Evolutionary conservation across 2,329 filamentous ascomycete species (phyloP), one percentile per base, ranked within the genome.

Genomic region (Calycina herbarum): DNA sequence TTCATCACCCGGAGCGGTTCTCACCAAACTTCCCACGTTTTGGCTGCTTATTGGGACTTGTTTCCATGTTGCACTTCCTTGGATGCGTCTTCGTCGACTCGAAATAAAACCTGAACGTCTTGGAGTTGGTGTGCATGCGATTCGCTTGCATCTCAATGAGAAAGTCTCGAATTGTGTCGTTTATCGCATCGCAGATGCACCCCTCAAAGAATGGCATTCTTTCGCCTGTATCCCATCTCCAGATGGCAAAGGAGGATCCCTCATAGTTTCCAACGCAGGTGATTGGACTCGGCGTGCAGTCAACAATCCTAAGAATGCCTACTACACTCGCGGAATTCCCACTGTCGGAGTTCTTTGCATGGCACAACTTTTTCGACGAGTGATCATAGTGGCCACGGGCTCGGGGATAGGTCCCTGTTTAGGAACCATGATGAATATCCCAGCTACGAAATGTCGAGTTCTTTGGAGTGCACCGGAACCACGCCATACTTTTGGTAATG

Each of bases 241-340:
- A 4, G 24, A 48, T 40, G 57, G 31, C 7, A 38, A 63, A 1
- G 81, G 80, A n/a, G 86, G 83, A 73, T 85, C 82, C 2, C 76
- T 84, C n/a, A 76, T 87, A 56, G 78, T 87, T 42, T 85, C 83
- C 59, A 82, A 82, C 66, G 84, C 83, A 15, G 85, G 85, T 6
- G 85, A 87, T 73, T 88, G 85, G 84, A 88, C 85, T 1, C 73
- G 76, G 8, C 77, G 79, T 58, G 79, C 82, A 51, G 86, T 87
- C 75, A 75, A 79, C 59, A 77, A 81, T 57, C 85, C 83, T 1
- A 82, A 83, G 5, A 78, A 76, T 1, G 76, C 80, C 58, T 78
- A 87, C 60, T 87, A 83, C 80, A 80, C 83, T 57, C 80, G 82
- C 33, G 85, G 85, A 2, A 79, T 84, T 1, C 82, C 85, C 1